Evolutionary conservation across 148 eudicot species (phyloP), one percentile per base, ranked within the genome.

Genomic region (Chenopodium album): DNA sequence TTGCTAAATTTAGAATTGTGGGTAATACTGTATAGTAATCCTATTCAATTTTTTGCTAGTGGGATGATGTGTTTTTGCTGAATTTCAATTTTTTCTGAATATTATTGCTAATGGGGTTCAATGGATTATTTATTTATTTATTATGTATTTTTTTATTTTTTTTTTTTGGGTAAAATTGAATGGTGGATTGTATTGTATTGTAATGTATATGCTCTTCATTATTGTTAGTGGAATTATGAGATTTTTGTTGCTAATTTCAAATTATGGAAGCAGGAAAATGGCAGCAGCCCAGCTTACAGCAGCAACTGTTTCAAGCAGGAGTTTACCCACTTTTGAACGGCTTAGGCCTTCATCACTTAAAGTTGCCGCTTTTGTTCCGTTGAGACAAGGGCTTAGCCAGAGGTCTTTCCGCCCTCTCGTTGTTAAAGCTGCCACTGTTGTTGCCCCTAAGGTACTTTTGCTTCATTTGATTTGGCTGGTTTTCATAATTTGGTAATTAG

Each of bases 401-500:
- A 87, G 94, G 88, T 83, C 84, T 12, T 89, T 88, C 76, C 87
- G 89, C 71, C 88, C 92, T 50, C 89, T 93, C 80, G 87, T 88
- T 81, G 95, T 95, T 82, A 95, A 90, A 87, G 95, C 97, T 75
- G 95, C 96, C 37, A 93, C 95, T 79, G 88, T 85, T 82, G 94
- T 95, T 89, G 91, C 98, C 7, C 96, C 97, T 5, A 95, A 92
- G 96, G 98, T 92, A 81, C 72, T 69, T 66, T 79, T 19, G 20
- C 20, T 9, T 75, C 20, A 50, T 11, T 48, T 62, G 13, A 59
- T 56, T 0, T 75, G 14, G 37, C 1, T 32, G 47, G 3, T 19
- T 7, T 72, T 50, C 54, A 2, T 50, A 0, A 0, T 50, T 50
- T 10, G 54, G 54, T 50, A 10, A 4, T 5, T 9, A 47, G 2